Percentiles rank a stretch among this genome's conserved stretches.
phyloP scores from a whole-genome alignment of 495 filamentous ascomycete genomes.

The Hypoxylon lenormandii region DNA sequence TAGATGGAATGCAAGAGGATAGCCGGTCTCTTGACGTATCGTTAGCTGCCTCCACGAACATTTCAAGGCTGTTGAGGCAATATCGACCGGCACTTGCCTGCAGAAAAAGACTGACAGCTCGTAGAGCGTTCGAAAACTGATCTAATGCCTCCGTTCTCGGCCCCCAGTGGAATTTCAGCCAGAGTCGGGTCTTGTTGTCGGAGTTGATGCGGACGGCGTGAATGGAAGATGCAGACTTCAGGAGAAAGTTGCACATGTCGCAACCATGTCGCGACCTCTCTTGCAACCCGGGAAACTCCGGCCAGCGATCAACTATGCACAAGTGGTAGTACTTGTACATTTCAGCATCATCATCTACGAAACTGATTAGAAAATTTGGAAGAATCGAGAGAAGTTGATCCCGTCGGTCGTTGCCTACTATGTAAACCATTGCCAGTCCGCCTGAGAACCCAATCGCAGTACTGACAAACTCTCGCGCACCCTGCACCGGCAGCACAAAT shows the following conservation, averaged over 20 bases:
- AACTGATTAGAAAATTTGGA: not conserved
- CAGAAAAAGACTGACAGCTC: constrained; percentile 2
- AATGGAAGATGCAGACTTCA: not conserved
- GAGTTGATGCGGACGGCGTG: not conserved
- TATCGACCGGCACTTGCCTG: not conserved
- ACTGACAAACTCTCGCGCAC: constrained; percentile 1
- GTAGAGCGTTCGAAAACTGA: constrained; percentile 1
- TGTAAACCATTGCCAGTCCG: not conserved
- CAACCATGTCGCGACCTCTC: constrained; percentile 1
- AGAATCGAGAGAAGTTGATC: not conserved
- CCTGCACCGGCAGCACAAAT: not conserved
- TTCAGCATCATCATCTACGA: not conserved
- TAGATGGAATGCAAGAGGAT: not conserved
- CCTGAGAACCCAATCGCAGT: not conserved
- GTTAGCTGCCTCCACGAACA: constrained; percentile 1
- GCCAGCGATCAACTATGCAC: constrained; percentile 2
- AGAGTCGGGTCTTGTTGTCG: not conserved
- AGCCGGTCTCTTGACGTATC: not conserved
- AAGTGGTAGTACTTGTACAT: not conserved
- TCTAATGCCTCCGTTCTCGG: not conserved
- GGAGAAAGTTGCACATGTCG: constrained; percentile 2
- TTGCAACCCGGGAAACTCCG: not conserved
- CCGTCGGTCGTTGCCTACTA: not conserved
- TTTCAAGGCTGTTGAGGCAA: not conserved
- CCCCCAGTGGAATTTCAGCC: not conserved